Evolutionary conservation across 2,329 filamentous ascomycete genomes (phyloP).

Genomic region (Fonsecaea multimorphosa): DNA sequence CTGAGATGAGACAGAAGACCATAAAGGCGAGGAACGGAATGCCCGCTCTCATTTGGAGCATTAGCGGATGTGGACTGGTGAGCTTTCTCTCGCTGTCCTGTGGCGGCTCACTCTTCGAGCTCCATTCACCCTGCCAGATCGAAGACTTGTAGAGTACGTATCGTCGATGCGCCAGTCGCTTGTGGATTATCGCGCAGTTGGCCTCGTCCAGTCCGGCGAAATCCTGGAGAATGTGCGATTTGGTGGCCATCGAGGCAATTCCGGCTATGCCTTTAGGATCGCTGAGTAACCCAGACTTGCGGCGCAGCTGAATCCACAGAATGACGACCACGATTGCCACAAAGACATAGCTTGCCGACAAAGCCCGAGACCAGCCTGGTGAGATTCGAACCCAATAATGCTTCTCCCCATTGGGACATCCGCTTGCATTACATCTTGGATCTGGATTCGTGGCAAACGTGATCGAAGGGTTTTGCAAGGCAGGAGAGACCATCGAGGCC

Average conservation of each 20-base stretch:
- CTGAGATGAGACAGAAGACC: constrained; percentile 45
- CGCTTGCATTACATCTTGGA: constrained; percentile 40
- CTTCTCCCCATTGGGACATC: constrained; percentile 24
- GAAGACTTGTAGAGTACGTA: constrained; percentile 59
- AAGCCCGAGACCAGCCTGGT: constrained; percentile 53
- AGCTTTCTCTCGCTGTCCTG: constrained; percentile 42
- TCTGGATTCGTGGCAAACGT: constrained; percentile 46
- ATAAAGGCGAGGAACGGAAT: constrained; percentile 51
- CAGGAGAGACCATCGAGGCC: constrained; percentile 53
- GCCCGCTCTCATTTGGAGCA: constrained; percentile 50
- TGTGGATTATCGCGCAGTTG: constrained; percentile 52
- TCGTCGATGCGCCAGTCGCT: constrained; percentile 52
- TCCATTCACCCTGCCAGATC: constrained; percentile 59
- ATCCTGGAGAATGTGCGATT: constrained; percentile 57
- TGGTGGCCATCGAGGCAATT: constrained; percentile 58
- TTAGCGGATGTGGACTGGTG: constrained; percentile 52
- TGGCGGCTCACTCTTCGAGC: constrained; percentile 43
- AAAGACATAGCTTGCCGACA: constrained; percentile 49
- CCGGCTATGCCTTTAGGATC: constrained; percentile 58
- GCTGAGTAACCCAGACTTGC: constrained; percentile 56
- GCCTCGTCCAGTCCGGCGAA: constrained; percentile 56
- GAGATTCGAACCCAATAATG: constrained; percentile 51
- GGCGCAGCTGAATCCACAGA: constrained; percentile 53
- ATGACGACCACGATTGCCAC: constrained; percentile 52
- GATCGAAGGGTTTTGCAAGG: constrained; percentile 55